These are phyloP conservation scores for Trichoderma sp. DNA, from an alignment of 2,329 filamentous ascomycete species.

Conservation along the genomic window DNA sequence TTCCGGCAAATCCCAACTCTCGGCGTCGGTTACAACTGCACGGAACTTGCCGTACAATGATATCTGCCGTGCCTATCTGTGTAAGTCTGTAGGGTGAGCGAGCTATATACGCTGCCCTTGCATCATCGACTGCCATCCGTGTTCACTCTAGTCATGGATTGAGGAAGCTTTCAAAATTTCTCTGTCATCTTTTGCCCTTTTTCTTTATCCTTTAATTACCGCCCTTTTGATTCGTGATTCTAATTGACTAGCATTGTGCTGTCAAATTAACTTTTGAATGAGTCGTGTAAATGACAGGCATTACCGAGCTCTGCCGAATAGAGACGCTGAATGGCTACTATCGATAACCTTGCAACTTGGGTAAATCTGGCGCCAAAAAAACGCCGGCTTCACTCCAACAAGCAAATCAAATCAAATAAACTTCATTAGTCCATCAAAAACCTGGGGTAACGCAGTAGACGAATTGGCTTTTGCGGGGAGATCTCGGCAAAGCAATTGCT, in stretches of 20 bases:
- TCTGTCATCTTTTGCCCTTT: background rate
- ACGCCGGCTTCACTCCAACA: background rate
- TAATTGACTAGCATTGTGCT: background rate
- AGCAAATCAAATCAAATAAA: background rate
- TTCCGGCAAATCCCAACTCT: background rate
- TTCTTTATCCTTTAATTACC: background rate
- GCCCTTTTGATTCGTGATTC: background rate
- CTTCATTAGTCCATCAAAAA: background rate
- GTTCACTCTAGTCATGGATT: background rate
- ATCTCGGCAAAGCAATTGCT: background rate
- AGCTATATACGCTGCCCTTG: background rate
- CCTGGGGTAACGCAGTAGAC: background rate
- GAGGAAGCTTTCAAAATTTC: background rate
- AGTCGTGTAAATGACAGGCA: background rate
- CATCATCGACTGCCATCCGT: background rate
- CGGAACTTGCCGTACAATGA: background rate
- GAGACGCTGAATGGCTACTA: background rate
- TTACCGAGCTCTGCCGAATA: conserved; percentile 3
- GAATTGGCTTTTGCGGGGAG: background rate
- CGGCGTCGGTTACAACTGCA: background rate
- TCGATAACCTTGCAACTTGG: background rate
- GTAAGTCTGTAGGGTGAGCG: background rate
- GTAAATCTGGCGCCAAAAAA: background rate
- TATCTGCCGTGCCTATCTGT: background rate
- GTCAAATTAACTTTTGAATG: background rate